Evolutionary conservation across 495 filamentous ascomycete genomes (phyloP).

Genomic region (Bacidia rubella): DNA sequence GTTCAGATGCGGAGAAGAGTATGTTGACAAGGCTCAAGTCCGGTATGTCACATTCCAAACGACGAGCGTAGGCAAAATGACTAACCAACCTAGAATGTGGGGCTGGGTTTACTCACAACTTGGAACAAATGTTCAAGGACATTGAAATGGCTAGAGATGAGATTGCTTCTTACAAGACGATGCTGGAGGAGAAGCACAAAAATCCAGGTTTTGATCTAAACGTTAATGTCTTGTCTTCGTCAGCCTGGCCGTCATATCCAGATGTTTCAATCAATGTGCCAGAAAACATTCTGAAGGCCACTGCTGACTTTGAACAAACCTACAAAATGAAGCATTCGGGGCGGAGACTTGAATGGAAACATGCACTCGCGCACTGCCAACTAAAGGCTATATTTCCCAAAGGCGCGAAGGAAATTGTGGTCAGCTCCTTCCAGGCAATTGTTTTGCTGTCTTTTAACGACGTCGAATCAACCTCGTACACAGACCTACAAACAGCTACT

Average conservation of each 20-base stretch:
- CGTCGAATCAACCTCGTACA: slow-evolving; percentile 47
- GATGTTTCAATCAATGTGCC: slow-evolving; percentile 68
- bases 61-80: slow-evolving; percentile 13
- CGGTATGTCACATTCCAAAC: slow-evolving; percentile 25
- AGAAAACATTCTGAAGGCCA: slow-evolving; percentile 48
- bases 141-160: slow-evolving; percentile 81
- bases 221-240: slow-evolving; percentile 72
- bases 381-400: slow-evolving; percentile 64
- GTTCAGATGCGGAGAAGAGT: slow-evolving; percentile 84
- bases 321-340: slow-evolving; percentile 82
- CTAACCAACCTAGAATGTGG: slow-evolving; percentile 55
- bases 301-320: slow-evolving; percentile 61
- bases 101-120: slow-evolving; percentile 82
- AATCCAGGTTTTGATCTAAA: slow-evolving; percentile 56
- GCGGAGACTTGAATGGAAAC: slow-evolving; percentile 80
- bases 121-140: slow-evolving; percentile 99
- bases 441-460: slow-evolving; percentile 89
- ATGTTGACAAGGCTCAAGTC: slow-evolving; percentile 86
- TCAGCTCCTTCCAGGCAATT: slow-evolving; percentile 81
- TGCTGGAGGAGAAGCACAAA: slow-evolving; percentile 34
- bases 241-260: slow-evolving; percentile 87
- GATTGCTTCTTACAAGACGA: slow-evolving; percentile 59
- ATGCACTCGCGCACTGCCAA: slow-evolving; percentile 76
- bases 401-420: slow-evolving; percentile 70
- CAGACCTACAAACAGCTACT: slow-evolving; percentile 54